Evolutionary conservation across 2,329 filamentous ascomycete genomes (phyloP), one percentile per base, ranked within the genome.

Genomic region (Huntiella bhutanensis): DNA sequence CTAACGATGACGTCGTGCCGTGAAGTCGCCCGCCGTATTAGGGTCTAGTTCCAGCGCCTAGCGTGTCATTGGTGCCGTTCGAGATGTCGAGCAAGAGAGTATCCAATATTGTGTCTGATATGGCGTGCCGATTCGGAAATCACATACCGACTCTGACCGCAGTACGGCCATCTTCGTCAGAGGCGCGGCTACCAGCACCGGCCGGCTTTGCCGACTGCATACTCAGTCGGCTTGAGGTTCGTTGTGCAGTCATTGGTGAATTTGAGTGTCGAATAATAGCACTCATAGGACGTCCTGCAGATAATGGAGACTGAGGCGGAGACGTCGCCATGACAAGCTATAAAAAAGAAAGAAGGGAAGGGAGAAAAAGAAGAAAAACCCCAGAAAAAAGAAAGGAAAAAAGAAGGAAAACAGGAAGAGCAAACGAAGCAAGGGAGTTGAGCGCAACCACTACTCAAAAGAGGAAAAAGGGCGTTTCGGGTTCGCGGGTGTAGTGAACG

Each of bases 71-170:
- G 22, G 22, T 28, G 22, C 22, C 22, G 22, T 28, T 28, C 7
- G 34, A 7, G 36, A 34, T 12, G 33, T 11, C 11, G 16, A 32
- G 7, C 35, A 33, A 45, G 33, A 45, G 15, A 17, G 42, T 15
- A 41, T 40, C 17, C 38, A n/a, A 12, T 11, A 19, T 19, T 13
- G 17, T 40, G 38, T 40, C 17, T 15, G 13, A 40, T 40, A 40
- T 28, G 13, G 16, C 38, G 19, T 16, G 17, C 19, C 5, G 38
- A 32, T 43, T 16, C 28, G 12, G 11, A 51, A 54, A 13, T 42
- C 51, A 82, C 86, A 56, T 74, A 95, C 87, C 87, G 60, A 95
- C 87, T 88, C 84, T 91, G 64, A 95, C 87, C 19, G 87, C 83
- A 5, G 87, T 94, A 60, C 82, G 87, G 52, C 72, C 73, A 60